Evolutionary conservation across 805 yeast genomes (phyloP).

Genomic region (Yarrowia deformans): DNA sequence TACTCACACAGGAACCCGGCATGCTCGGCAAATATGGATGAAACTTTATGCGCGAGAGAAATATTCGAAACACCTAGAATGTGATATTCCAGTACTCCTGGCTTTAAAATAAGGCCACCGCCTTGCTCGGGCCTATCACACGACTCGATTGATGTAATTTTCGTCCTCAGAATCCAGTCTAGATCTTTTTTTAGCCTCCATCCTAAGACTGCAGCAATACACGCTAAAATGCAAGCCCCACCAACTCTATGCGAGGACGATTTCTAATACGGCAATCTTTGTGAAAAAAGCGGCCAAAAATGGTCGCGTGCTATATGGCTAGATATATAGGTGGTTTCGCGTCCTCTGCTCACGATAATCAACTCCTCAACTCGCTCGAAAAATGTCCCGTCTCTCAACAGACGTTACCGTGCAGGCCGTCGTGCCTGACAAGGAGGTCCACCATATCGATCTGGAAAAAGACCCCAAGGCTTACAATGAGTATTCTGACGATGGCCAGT

Average conservation of each 20-base stretch:
- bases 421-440: not conserved
- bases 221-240: not conserved
- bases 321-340: not conserved
- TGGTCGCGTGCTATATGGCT: slow-evolving; percentile 2
- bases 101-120: no score
- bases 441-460: slow-evolving; percentile 3
- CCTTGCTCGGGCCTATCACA: no score
- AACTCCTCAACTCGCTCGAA: not conserved
- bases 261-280: slow-evolving; percentile 5
- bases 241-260: slow-evolving; percentile 15
- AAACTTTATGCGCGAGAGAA: not conserved
- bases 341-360: no score
- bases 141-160: no score
- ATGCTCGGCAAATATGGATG: slow-evolving; percentile 12
- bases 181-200: no score
- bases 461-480: slow-evolving; percentile 18
- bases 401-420: slow-evolving; percentile 20
- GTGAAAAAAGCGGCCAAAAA: not conserved
- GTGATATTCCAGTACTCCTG: no score
- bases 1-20: not conserved
- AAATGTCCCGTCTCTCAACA: slow-evolving; percentile 34
- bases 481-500: not conserved
- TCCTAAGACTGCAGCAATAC: no score
- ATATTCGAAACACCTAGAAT: no score
- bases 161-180: no score